Conservation (phyloP, 1,284 basidiomycete genomes). For the Cutaneotrichosporon curvatum region DNA sequence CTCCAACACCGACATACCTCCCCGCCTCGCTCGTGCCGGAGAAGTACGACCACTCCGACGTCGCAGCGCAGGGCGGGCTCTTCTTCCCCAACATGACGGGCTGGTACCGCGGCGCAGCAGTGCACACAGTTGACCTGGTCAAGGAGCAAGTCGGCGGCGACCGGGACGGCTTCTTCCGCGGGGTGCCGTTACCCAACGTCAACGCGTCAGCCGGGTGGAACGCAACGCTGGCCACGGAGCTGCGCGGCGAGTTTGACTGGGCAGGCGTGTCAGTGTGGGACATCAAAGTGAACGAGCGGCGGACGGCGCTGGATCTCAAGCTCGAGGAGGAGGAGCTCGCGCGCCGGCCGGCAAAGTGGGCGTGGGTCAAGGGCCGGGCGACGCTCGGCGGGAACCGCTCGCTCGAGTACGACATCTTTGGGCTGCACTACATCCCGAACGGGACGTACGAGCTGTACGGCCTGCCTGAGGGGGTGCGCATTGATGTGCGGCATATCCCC, state of each 20-base stretch:
- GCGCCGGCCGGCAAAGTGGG: not conserved
- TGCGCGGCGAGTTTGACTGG: conserved; percentile 40
- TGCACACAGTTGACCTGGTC: conserved; percentile 22
- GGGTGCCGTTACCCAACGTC: conserved; percentile 23
- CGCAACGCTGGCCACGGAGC: conserved; percentile 27
- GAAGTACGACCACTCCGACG: conserved; percentile 20
- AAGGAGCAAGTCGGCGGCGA: not conserved
- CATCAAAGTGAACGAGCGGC: conserved; percentile 36
- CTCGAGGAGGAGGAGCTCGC: not conserved
- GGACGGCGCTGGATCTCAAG: not conserved
- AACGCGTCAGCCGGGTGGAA: conserved; percentile 31
- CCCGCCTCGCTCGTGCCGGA: conserved; percentile 28
- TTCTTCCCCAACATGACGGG: conserved; percentile 44
- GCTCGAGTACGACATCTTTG: conserved; percentile 46
- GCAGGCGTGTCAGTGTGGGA: conserved; percentile 25
- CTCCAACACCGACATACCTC: conserved; percentile 19
- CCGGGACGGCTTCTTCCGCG: conserved; percentile 21
- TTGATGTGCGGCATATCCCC: conserved; percentile 58
- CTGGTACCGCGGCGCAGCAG: conserved; percentile 37
- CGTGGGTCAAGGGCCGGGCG: conserved; percentile 2
- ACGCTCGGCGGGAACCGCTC: conserved; percentile 4
- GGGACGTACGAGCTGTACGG: conserved; percentile 71
- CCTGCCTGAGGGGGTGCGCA: conserved; percentile 51
- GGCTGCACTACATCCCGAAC: conserved; percentile 67
- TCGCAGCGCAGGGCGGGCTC: not conserved